Base-by-base conservation (phyloP, 306 rosid species). In the Luffa acutangula region DNA sequence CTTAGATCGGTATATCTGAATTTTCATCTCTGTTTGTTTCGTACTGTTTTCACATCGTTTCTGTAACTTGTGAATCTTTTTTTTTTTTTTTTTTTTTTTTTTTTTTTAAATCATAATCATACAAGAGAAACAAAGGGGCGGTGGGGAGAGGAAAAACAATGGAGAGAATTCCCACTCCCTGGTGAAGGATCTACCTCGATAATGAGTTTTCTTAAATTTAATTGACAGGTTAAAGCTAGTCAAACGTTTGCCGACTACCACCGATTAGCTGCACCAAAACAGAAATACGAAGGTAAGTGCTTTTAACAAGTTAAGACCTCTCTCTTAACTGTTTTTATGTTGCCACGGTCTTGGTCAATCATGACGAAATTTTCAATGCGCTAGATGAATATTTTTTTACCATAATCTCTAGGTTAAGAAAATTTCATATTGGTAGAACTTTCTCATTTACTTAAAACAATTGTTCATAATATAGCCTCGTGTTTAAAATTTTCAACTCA, bases 191-290 rank as follows among this genome's bases (percentile, higher is more conserved):
- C 5, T 46, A 25, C 34, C 75, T 2, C 36, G 42, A 14, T 48
- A 15, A 72, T 46, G 34, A 73, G 7, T 15, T 13, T 46, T 73
- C 78, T 25, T 33, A 15, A 49, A 31, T 74, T 74, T 31, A 49
- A 49, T 37, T 9, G 73, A 74, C 89, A 95, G 94, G 88, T 91
- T 70, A 82, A 77, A 81, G 90, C 97, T 45, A 86, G 93, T 78
- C 79, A 59, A 78, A 67, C 57, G 17, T 84, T 87, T 72, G 97
- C 85, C 1, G 83, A 89, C 86, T 95, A 88, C 84, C 93, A 95
- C 83, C 91, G 97, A 39, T 72, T 93, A 80, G 93, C 93, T 73
- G 79, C 85, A 43, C 91, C 97, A 20, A 76, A 81, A 76, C 89
- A 87, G 73, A 90, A 42, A 87, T 89, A 88, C 36, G 83, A 88